Percentiles rank a stretch among this genome's conserved stretches.
phyloP scores from a whole-genome alignment of 768 basidiomycete species.

The Suillus hirtellus region DNA sequence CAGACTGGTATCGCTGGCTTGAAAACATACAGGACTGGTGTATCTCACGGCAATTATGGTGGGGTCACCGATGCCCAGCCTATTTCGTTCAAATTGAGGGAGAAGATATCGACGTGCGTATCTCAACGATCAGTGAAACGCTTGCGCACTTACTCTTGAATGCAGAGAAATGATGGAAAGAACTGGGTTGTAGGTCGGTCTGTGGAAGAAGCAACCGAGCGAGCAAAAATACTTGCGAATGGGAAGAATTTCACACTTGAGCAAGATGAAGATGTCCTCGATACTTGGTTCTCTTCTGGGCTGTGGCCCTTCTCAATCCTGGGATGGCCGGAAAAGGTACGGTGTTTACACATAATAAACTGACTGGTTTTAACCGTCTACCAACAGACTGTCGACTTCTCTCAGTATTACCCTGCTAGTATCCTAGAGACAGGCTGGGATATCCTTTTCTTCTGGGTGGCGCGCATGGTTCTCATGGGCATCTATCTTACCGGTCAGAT shows the following conservation, averaged over 20 bases:
- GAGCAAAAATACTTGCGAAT: slow-evolving; percentile 67
- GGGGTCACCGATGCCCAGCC: slow-evolving; percentile 96
- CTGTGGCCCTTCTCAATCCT: slow-evolving; percentile 97
- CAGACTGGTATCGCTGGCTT: slow-evolving; percentile 96
- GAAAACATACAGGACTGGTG: slow-evolving; percentile 98
- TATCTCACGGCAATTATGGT: slow-evolving; percentile 98
- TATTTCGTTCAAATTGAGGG: slow-evolving; percentile 91
- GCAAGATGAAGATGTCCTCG: slow-evolving; percentile 96
- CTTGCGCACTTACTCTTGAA: background rate
- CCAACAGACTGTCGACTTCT: slow-evolving; percentile 69
- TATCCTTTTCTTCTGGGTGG: slow-evolving; percentile 99
- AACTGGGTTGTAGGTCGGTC: slow-evolving; percentile 92
- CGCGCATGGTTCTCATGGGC: slow-evolving; percentile 95
- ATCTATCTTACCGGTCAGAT: slow-evolving; percentile 84
- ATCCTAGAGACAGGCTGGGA: slow-evolving; percentile 99
- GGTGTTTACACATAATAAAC: background rate
- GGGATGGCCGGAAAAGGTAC: slow-evolving; percentile 94
- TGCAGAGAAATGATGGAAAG: slow-evolving; percentile 64
- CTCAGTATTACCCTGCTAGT: slow-evolving; percentile 85
- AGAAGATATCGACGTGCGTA: slow-evolving; percentile 59
- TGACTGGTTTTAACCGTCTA: slow-evolving; percentile 10
- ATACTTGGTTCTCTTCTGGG: slow-evolving; percentile 99
- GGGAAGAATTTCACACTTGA: slow-evolving; percentile 71
- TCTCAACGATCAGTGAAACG: background rate
- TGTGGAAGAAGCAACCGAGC: slow-evolving; percentile 71